Percentiles rank a stretch among this genome's conserved stretches.
Conservation (phyloP, 441 rosid species). For the Monsonia emarginata region DNA sequence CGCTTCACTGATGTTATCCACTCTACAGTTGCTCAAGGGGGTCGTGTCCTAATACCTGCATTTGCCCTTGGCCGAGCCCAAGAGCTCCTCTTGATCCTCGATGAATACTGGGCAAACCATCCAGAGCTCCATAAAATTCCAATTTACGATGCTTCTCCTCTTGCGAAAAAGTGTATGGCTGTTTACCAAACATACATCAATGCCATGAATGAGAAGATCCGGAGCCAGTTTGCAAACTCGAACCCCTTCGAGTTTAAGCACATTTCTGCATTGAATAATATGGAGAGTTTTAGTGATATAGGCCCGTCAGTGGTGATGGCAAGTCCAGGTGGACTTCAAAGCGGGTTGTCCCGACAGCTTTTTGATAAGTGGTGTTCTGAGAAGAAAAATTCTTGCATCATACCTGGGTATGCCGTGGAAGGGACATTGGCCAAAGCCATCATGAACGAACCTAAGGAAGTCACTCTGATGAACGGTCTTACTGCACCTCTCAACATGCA, state of each 20-base stretch:
- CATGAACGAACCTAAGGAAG: conserved; percentile 80
- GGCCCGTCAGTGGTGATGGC: conserved; percentile 95
- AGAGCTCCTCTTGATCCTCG: conserved; percentile 76
- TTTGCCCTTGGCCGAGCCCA: conserved; percentile 94
- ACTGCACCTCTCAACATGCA: conserved; percentile 75
- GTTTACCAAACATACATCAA: conserved; percentile 85
- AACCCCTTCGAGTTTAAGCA: conserved; percentile 87
- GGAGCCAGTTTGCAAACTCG: conserved; percentile 75
- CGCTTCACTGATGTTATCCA: conserved; percentile 86
- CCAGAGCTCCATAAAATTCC: conserved; percentile 77
- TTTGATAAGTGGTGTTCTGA: conserved; percentile 85
- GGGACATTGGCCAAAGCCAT: conserved; percentile 74
- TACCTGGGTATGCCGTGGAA: conserved; percentile 76
- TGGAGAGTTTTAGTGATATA: conserved; percentile 65
- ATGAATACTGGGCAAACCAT: conserved; percentile 80
- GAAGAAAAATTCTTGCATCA: conserved; percentile 65
- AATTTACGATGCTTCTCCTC: conserved; percentile 83
- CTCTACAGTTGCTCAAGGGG: conserved; percentile 70
- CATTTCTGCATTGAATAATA: conserved; percentile 64
- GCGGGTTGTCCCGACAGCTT: conserved; percentile 76
- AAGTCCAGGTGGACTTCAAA: conserved; percentile 77
- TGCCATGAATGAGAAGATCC: conserved; percentile 83
- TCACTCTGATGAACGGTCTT: conserved; percentile 83
- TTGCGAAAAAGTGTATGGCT: conserved; percentile 82
- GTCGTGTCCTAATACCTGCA: conserved; percentile 82